These are phyloP conservation scores for Cicer chorassanicum DNA, from an alignment of 306 rosid species.

Conservation along the genomic window DNA sequence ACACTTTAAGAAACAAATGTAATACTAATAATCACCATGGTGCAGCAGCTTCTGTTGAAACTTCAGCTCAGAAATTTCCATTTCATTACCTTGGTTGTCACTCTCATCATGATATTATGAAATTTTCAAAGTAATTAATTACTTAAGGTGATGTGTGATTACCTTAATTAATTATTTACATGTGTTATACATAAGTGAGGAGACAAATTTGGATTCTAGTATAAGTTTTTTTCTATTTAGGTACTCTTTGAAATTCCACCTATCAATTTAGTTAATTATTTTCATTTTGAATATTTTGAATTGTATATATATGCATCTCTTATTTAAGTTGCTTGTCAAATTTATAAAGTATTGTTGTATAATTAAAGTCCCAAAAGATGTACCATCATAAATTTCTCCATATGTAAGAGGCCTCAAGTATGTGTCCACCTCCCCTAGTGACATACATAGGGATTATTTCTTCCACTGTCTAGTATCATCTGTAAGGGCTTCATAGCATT, in stretches of 20 bases:
- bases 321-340: no score
- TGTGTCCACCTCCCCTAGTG: no score
- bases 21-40: conserved; percentile 37
- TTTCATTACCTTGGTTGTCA: conserved; percentile 79
- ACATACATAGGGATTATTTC: no score
- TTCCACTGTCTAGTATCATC: no score
- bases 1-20: conserved; percentile 40
- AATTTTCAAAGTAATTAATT: conserved; percentile 52
- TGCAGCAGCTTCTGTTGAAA: conserved; percentile 40
- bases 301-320: no score
- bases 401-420: no score
- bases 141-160: background rate
- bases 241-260: background rate
- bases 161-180: background rate
- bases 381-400: no score
- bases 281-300: no score
- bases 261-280: background rate
- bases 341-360: no score
- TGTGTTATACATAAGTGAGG: conserved; percentile 4
- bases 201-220: background rate
- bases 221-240: background rate
- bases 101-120: conserved; percentile 57
- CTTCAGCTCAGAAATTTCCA: conserved; percentile 73
- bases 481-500: no score
- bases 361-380: no score